Evolutionary conservation across 2,329 filamentous ascomycete genomes (phyloP).

Genomic region (Fusarium sp.): DNA sequence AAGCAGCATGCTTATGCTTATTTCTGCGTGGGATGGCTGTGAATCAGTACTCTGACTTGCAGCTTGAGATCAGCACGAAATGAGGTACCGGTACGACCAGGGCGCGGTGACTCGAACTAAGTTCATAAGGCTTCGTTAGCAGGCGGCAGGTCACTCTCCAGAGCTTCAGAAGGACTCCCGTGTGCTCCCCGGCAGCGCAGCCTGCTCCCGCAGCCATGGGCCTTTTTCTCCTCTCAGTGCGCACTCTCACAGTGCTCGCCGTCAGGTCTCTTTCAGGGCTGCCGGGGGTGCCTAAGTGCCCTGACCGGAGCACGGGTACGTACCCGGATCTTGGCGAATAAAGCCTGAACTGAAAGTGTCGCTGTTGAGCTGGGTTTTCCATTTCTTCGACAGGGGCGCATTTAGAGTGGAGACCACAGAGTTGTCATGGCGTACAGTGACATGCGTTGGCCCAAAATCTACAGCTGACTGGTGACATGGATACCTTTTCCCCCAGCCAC

Average conservation of each 20-base stretch:
- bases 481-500: slow-evolving; percentile 18
- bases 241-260: not conserved
- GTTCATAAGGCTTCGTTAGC: slow-evolving; percentile 29
- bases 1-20: slow-evolving; percentile 21
- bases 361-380: slow-evolving; percentile 27
- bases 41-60: slow-evolving; percentile 5
- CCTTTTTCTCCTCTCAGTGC: not conserved
- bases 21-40: not conserved
- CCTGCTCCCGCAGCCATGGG: not conserved
- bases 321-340: slow-evolving; percentile 27
- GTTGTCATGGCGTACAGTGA: slow-evolving; percentile 21
- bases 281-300: slow-evolving; percentile 16
- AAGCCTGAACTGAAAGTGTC: slow-evolving; percentile 20
- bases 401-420: slow-evolving; percentile 22
- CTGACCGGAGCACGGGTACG: slow-evolving; percentile 34
- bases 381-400: slow-evolving; percentile 30
- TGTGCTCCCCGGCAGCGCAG: slow-evolving; percentile 3
- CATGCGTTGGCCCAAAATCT: not conserved
- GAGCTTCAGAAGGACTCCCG: not conserved
- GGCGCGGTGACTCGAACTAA: slow-evolving; percentile 18
- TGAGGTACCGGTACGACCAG: slow-evolving; percentile 5
- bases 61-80: not conserved
- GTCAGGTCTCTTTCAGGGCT: slow-evolving; percentile 12
- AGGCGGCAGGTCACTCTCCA: not conserved
- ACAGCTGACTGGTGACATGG: not conserved